Conservation (phyloP, 2,329 filamentous ascomycete species). For the Beauveria medogensis region DNA sequence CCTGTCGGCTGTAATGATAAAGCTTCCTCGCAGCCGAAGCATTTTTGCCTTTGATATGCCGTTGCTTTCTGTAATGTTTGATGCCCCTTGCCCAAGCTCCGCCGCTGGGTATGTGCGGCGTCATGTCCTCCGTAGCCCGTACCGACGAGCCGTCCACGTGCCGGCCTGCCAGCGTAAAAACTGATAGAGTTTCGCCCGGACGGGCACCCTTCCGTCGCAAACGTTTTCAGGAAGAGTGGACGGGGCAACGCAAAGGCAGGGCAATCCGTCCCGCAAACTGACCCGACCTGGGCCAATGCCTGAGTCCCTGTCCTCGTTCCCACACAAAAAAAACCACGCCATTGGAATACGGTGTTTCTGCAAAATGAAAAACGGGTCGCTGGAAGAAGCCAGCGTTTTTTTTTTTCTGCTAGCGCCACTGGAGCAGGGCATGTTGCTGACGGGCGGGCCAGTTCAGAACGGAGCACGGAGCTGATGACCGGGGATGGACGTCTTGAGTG, state of each 20-base stretch:
- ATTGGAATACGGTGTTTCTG: background rate
- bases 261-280: background rate
- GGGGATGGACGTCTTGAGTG: background rate
- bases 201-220: conserved; percentile 11
- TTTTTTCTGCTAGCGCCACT: background rate
- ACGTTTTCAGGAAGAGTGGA: background rate
- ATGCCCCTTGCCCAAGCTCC: too few relatives aligned
- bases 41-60: too few relatives aligned
- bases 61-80: too few relatives aligned
- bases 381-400: background rate
- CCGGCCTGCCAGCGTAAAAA: too few relatives aligned
- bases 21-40: too few relatives aligned
- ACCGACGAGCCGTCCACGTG: too few relatives aligned
- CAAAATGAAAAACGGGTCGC: conserved; percentile 5
- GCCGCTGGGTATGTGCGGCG: too few relatives aligned
- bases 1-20: too few relatives aligned
- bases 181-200: too few relatives aligned
- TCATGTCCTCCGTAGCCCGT: too few relatives aligned
- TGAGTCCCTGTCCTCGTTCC: background rate
- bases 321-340: background rate
- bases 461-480: conserved; percentile 1
- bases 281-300: background rate
- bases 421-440: background rate
- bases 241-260: background rate
- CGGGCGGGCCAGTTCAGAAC: conserved; percentile 1